These are phyloP conservation scores for Solanum rostratum DNA, from an alignment of 257 asterid species.

Conservation along the genomic window DNA sequence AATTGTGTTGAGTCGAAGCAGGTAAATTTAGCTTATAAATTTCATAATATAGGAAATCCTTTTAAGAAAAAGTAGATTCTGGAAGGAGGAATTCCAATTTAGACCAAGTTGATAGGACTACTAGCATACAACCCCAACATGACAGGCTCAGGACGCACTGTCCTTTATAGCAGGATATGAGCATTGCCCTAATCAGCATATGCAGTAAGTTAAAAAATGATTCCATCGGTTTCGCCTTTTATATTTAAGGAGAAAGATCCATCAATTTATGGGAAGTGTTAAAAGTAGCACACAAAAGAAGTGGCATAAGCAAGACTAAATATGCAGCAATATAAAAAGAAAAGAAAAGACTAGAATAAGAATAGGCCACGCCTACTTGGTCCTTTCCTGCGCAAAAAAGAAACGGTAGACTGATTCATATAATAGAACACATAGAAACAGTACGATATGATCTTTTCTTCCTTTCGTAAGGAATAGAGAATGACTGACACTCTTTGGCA, in stretches of 20 bases:
- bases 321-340: neutral
- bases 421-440: neutral
- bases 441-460: neutral
- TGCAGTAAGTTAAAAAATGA: neutral
- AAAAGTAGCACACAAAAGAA: neutral
- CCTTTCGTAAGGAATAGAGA: neutral
- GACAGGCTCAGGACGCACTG: neutral
- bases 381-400: neutral
- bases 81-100: neutral
- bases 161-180: neutral
- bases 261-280: neutral
- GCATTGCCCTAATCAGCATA: neutral
- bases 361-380: neutral
- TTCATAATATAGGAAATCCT: neutral
- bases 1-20: neutral
- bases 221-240: neutral
- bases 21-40: neutral
- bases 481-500: neutral
- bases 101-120: neutral
- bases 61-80: neutral
- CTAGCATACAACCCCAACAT: neutral
- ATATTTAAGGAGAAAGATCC: neutral
- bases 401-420: neutral
- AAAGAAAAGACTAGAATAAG: neutral
- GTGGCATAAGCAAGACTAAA: neutral